Conservation (phyloP, 2,329 filamentous ascomycete genomes). For the Trichophyton benhamiae region DNA sequence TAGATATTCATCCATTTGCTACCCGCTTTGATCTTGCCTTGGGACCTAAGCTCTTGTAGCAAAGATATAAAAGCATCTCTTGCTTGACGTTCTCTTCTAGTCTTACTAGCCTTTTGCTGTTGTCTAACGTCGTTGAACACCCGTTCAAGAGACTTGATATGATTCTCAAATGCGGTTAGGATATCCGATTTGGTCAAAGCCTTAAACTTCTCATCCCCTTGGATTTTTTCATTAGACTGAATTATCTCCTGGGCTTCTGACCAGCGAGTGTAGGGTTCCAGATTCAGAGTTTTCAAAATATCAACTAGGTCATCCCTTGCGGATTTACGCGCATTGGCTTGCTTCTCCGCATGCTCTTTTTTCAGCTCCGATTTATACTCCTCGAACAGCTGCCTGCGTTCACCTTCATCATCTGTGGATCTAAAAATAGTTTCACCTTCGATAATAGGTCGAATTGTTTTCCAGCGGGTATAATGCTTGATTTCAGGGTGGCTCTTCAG, state of each 20-base stretch:
- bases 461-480: conserved; percentile 93
- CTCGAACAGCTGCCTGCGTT: conserved; percentile 80
- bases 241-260: conserved; percentile 75
- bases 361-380: conserved; percentile 83
- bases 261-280: conserved; percentile 94
- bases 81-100: conserved; percentile 70
- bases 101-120: conserved; percentile 68
- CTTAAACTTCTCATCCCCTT: conserved; percentile 73
- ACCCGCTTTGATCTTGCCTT: conserved; percentile 75
- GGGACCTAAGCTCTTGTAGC: conserved; percentile 58
- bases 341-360: conserved; percentile 64
- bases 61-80: conserved; percentile 69
- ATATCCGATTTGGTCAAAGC: conserved; percentile 78
- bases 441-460: conserved; percentile 84
- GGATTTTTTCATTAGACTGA: conserved; percentile 62
- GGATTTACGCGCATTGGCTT: conserved; percentile 58
- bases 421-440: conserved; percentile 93
- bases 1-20: conserved; percentile 80
- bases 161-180: conserved; percentile 82
- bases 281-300: conserved; percentile 63
- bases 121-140: conserved; percentile 85
- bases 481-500: conserved; percentile 93
- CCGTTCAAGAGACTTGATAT: conserved; percentile 85
- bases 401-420: conserved; percentile 73
- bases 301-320: conserved; percentile 74